phyloP scores from a whole-genome alignment of 2,329 filamentous ascomycete genomes.

The Pezizomycotina sp. region DNA sequence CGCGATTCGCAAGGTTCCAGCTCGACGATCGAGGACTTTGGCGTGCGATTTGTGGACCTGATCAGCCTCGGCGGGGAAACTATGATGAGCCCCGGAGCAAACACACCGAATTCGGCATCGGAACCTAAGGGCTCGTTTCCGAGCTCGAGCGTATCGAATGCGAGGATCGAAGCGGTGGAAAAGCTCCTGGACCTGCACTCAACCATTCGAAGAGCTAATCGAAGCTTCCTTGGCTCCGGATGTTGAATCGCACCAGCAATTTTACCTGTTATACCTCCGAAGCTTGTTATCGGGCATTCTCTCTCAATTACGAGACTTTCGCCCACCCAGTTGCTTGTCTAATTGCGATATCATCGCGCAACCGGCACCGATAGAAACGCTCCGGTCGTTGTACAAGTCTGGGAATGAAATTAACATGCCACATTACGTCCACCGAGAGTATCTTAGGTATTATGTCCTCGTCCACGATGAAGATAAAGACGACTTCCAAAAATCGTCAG shows the following conservation, averaged over 20 bases:
- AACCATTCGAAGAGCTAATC: slow-evolving; percentile 51
- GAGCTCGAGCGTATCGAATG: slow-evolving; percentile 27
- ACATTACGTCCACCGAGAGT: slow-evolving; percentile 77
- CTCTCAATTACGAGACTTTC: slow-evolving; percentile 81
- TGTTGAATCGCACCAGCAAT: slow-evolving; percentile 34
- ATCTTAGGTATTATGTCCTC: slow-evolving; percentile 85
- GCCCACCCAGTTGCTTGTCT: slow-evolving; percentile 86
- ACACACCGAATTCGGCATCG: slow-evolving; percentile 3
- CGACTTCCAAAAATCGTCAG: slow-evolving; percentile 77
- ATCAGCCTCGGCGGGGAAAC: slow-evolving; percentile 33
- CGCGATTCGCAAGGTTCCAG: slow-evolving; percentile 78
- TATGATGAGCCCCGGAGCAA: slow-evolving; percentile 7
- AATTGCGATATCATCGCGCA: slow-evolving; percentile 85
- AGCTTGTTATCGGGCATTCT: slow-evolving; percentile 66
- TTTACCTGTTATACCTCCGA: slow-evolving; percentile 72
- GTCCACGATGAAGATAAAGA: slow-evolving; percentile 93
- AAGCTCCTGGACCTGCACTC: slow-evolving; percentile 65
- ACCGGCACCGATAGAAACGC: slow-evolving; percentile 67
- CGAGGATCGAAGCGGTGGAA: slow-evolving; percentile 54
- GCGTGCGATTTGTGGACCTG: slow-evolving; percentile 66
- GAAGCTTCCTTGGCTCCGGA: slow-evolving; percentile 19
- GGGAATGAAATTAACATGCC: slow-evolving; percentile 64
- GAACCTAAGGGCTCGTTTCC: neutral
- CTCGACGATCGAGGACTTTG: slow-evolving; percentile 73
- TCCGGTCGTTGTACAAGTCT: slow-evolving; percentile 59